phyloP scores from a whole-genome alignment of 73 alveolate species.

The Paraurostyla sp. region DNA sequence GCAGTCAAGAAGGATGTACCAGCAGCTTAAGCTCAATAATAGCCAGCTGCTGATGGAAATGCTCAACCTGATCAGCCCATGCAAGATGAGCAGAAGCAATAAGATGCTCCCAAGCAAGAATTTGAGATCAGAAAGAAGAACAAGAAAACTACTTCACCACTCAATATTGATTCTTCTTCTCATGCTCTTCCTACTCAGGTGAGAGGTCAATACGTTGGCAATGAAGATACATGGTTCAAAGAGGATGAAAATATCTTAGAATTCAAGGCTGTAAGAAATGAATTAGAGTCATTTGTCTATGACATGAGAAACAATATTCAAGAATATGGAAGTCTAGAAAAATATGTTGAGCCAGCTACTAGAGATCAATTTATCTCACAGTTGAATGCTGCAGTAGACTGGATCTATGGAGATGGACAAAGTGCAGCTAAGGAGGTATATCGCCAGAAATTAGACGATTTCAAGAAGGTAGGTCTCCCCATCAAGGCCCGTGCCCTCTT shows the following conservation, averaged over 20 bases:
- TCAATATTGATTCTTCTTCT: neutral
- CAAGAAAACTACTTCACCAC: slow-evolving; percentile 6
- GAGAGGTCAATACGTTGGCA: neutral
- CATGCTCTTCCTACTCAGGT: slow-evolving; percentile 15
- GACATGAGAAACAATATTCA: slow-evolving; percentile 80
- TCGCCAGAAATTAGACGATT: slow-evolving; percentile 65
- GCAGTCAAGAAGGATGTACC: slow-evolving; percentile 68
- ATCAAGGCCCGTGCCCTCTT: slow-evolving; percentile 71
- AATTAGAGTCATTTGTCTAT: slow-evolving; percentile 86
- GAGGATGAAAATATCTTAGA: slow-evolving; percentile 75
- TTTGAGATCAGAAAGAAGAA: slow-evolving; percentile 72
- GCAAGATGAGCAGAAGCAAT: slow-evolving; percentile 63
- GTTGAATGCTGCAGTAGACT: slow-evolving; percentile 71
- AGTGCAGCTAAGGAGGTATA: slow-evolving; percentile 74
- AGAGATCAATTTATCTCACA: slow-evolving; percentile 18
- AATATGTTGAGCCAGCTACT: slow-evolving; percentile 45
- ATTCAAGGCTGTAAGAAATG: slow-evolving; percentile 79
- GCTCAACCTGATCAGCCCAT: slow-evolving; percentile 72
- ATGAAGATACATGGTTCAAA: slow-evolving; percentile 69
- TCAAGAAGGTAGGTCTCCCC: slow-evolving; percentile 77
- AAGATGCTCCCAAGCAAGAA: slow-evolving; percentile 68
- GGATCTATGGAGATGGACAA: slow-evolving; percentile 91
- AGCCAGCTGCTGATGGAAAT: slow-evolving; percentile 62
- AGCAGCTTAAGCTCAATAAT: slow-evolving; percentile 41
- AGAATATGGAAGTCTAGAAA: slow-evolving; percentile 53